Conservation (phyloP, 176 grass and related monocot species). For the Leersia perrieri region DNA sequence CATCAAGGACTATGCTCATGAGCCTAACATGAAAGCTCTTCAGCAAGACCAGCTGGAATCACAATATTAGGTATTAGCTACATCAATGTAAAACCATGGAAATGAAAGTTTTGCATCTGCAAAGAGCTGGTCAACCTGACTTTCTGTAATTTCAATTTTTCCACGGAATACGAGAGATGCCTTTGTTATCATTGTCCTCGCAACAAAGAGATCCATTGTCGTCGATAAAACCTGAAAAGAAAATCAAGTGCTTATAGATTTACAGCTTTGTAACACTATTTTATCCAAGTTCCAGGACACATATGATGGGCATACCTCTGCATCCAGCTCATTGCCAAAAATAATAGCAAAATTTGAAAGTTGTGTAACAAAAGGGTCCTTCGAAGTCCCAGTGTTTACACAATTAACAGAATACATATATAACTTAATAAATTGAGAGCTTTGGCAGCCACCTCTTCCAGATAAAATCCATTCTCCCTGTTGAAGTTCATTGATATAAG, state of each 20-base stretch:
- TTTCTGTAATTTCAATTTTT: conserved; percentile 75
- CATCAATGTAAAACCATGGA: conserved; percentile 19
- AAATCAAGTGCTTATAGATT: conserved; percentile 1
- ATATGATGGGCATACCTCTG: conserved; percentile 68
- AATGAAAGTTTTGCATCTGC: background rate
- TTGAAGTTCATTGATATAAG: conserved; percentile 28
- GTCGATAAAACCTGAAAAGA: conserved; percentile 95
- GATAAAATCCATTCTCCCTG: conserved; percentile 99
- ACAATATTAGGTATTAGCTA: conserved; percentile 42
- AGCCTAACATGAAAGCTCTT: conserved; percentile 99
- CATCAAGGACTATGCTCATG: conserved; percentile 98
- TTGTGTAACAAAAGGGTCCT: conserved; percentile 80
- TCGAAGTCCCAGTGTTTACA: conserved; percentile 70
- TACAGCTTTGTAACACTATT: background rate
- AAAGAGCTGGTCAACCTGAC: conserved; percentile 58
- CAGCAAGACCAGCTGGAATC: conserved; percentile 68
- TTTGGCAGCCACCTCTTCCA: conserved; percentile 54
- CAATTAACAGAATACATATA: conserved; percentile 92
- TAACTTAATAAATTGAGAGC: conserved; percentile 58
- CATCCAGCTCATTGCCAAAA: conserved; percentile 99
- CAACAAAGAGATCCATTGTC: conserved; percentile 99
- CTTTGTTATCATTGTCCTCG: conserved; percentile 99
- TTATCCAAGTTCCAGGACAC: conserved; percentile 1
- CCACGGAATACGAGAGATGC: conserved; percentile 98
- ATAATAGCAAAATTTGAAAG: conserved; percentile 86